Evolutionary conservation across 106 monocot species (phyloP).

Genomic region (Agapanthus africanus): DNA sequence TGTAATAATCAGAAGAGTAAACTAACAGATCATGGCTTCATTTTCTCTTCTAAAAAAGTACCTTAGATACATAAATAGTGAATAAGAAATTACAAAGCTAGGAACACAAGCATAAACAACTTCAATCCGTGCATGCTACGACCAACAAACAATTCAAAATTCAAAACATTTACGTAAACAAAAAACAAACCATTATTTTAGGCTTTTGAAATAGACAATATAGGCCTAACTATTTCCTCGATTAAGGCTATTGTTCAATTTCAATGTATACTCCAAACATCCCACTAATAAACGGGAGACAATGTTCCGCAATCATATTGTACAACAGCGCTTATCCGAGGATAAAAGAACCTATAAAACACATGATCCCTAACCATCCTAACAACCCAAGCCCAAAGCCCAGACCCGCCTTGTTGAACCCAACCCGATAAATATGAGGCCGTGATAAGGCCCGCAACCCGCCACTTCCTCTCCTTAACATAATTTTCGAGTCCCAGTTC

Average conservation of each 20-base stretch:
- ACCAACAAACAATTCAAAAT: neutral
- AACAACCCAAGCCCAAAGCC: slow-evolving; percentile 13
- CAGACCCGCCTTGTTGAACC: slow-evolving; percentile 37
- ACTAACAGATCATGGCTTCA: no score
- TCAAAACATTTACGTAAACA: neutral
- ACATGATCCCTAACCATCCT: slow-evolving; percentile 30
- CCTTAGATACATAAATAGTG: no score
- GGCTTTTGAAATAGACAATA: no score
- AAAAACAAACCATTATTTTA: no score
- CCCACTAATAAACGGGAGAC: neutral
- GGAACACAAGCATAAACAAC: no score
- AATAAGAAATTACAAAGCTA: no score
- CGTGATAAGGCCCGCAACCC: slow-evolving; percentile 22
- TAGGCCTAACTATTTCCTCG: neutral
- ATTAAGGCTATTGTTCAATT: no score
- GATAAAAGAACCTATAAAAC: slow-evolving; percentile 30
- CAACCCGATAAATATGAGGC: slow-evolving; percentile 29
- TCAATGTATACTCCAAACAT: neutral
- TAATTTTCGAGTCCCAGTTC: slow-evolving; percentile 12
- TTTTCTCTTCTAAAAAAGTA: no score
- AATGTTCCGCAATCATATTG: slow-evolving; percentile 30
- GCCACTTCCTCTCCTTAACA: slow-evolving; percentile 30
- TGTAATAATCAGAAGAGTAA: no score
- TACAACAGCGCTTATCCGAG: slow-evolving; percentile 6
- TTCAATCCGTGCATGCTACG: no score